Evolutionary conservation across 192 early-diverging fungal genomes (phyloP), one percentile per base, ranked within the genome.

Genomic region (Podila horticola): DNA sequence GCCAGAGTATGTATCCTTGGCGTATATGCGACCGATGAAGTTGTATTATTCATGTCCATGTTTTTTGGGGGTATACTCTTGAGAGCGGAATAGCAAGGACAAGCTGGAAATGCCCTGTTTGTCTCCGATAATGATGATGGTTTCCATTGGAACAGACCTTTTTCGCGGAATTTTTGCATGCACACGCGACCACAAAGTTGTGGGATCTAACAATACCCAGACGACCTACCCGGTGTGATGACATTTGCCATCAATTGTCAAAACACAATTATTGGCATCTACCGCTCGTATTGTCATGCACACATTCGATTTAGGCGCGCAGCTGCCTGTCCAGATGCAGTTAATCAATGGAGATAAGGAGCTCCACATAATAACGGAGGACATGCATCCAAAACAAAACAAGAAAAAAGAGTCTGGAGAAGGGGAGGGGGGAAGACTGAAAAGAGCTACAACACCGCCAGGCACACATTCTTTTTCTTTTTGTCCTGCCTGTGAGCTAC

Each of bases 1-100:
- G 76, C 51, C 66, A 72, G 69, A 72, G 76, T 79, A 79, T 64
- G 76, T 79, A 13, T n/a, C 11, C 24, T 61, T 61, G 26, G 20
- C 17, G n/a, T 55, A 24, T n/a, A 26, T 26, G 52, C 22, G 17
- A n/a, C 24, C 19, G 51, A 24, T 55, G n/a, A n/a, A 2, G 51
- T 22, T 1, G 41, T 4, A 2, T 13, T 45, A 45, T 45, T 45
- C 41, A 24, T 26, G 12, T 4, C 52, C 52, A 55, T 24, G 24
- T 55, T 55, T 26, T 8, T 24, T 26, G 20, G 20, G n/a, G 24
- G 12, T 24, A 4, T 55, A 22, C 52, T 26, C 52, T 55, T 2
- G 20, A 5, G 17, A 24, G 52, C n/a, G 52, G 52, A 24, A 12
- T 24, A 17, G 52, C 24, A 45, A 45, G 3, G 15, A 15, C 13